phyloP scores from a whole-genome alignment of 805 yeast genomes.

The Saccharomycopsis amapae region DNA sequence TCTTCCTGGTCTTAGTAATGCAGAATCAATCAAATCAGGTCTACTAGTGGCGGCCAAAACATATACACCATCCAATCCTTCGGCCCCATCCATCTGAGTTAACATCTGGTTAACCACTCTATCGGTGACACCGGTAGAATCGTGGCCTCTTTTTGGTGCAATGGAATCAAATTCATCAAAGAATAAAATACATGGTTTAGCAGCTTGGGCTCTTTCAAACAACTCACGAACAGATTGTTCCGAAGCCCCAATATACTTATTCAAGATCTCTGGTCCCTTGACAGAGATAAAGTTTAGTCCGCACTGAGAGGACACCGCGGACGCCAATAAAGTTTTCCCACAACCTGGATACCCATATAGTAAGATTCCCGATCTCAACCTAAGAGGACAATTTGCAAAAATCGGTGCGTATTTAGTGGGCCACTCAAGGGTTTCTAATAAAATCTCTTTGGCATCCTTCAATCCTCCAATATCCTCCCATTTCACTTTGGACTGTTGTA shows the following conservation, averaged over 20 bases:
- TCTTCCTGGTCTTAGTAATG: slow-evolving; percentile 91
- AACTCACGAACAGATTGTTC: slow-evolving; percentile 91
- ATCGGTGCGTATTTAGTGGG: slow-evolving; percentile 95
- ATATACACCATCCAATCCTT: slow-evolving; percentile 93
- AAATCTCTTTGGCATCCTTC: slow-evolving; percentile 60
- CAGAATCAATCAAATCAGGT: slow-evolving; percentile 94
- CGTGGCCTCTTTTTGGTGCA: slow-evolving; percentile 97
- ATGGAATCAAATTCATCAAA: slow-evolving; percentile 96
- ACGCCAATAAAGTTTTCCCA: slow-evolving; percentile 88
- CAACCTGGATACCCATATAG: slow-evolving; percentile 97
- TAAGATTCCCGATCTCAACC: slow-evolving; percentile 83
- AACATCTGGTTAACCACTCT: slow-evolving; percentile 94
- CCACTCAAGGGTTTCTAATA: slow-evolving; percentile 92
- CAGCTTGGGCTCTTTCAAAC: slow-evolving; percentile 90
- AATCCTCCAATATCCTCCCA: slow-evolving; percentile 94
- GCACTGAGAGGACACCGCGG: slow-evolving; percentile 90
- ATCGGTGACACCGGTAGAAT: slow-evolving; percentile 96
- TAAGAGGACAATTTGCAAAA: slow-evolving; percentile 78
- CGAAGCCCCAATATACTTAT: slow-evolving; percentile 94
- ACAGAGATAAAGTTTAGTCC: slow-evolving; percentile 89
- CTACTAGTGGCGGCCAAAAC: slow-evolving; percentile 94
- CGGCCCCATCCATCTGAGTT: slow-evolving; percentile 99
- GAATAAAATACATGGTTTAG: slow-evolving; percentile 86
- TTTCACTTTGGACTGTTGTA: slow-evolving; percentile 64
- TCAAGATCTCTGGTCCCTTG: slow-evolving; percentile 92